Percentiles rank a stretch among this genome's conserved stretches.
Evolutionary conservation across 495 filamentous ascomycete species (phyloP).

Genomic region (Trypethelium eluteriae): DNA sequence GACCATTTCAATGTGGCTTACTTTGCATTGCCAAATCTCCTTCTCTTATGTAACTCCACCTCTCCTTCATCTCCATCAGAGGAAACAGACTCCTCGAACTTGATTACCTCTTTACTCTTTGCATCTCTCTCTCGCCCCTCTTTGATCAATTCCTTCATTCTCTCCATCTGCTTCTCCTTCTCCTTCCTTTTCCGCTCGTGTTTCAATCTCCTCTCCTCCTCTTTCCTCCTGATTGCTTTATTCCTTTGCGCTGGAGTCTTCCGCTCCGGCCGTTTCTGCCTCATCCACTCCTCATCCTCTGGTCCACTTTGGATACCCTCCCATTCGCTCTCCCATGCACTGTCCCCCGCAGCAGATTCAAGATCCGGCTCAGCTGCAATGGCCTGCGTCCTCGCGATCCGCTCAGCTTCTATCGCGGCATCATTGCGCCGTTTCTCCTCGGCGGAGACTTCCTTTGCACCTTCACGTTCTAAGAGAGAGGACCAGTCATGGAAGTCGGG

Average conservation of each 20-base stretch:
- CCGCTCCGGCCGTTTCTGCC: slow-evolving; percentile 63
- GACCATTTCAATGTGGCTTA: slow-evolving; percentile 35
- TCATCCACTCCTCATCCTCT: slow-evolving; percentile 53
- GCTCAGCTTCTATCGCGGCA: slow-evolving; percentile 55
- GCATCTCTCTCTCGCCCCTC: slow-evolving; percentile 54
- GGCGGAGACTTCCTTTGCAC: slow-evolving; percentile 65
- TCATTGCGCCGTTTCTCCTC: slow-evolving; percentile 70
- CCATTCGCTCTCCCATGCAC: slow-evolving; percentile 76
- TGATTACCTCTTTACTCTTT: slow-evolving; percentile 15
- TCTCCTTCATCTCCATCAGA: slow-evolving; percentile 51
- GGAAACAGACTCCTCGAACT: slow-evolving; percentile 27
- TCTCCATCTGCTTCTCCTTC: slow-evolving; percentile 57
- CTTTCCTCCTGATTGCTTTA: slow-evolving; percentile 77
- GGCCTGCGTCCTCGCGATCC: slow-evolving; percentile 35
- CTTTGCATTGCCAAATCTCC: slow-evolving; percentile 65
- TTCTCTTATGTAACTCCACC: slow-evolving; percentile 56
- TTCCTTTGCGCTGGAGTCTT: slow-evolving; percentile 85
- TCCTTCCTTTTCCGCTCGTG: slow-evolving; percentile 65
- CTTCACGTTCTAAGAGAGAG: slow-evolving; percentile 60
- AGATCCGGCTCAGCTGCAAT: slow-evolving; percentile 38
- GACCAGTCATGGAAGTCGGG: slow-evolving; percentile 79
- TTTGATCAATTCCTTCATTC: slow-evolving; percentile 57
- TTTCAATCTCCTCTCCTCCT: slow-evolving; percentile 63
- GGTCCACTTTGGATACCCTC: slow-evolving; percentile 35
- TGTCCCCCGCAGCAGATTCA: slow-evolving; percentile 68